A percentile compares a stretch with the other conserved stretches of the same genome.
phyloP scores from a whole-genome alignment of 2,329 filamentous ascomycete species.

The Stemphylium beticola region DNA sequence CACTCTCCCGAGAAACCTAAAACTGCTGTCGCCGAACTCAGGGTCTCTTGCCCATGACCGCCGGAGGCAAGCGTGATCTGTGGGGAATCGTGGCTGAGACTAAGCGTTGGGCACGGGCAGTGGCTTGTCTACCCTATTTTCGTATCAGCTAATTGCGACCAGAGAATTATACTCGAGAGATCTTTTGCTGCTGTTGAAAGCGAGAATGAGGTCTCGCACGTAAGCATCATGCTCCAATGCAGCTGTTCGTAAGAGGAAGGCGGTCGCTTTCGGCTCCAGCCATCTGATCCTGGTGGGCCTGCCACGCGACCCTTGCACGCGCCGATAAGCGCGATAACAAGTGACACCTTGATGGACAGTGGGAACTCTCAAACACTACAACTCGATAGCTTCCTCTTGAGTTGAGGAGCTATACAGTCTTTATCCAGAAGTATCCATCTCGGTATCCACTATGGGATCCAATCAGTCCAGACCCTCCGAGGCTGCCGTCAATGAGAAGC shows the following conservation, averaged over 20 bases:
- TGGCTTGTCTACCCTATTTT: not conserved
- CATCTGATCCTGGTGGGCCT: slow-evolving; percentile 17
- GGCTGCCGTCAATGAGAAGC: slow-evolving; percentile 47
- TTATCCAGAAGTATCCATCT: not conserved
- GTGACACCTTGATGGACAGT: slow-evolving; percentile 21
- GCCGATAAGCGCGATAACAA: slow-evolving; percentile 29
- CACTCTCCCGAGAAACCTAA: slow-evolving; percentile 1
- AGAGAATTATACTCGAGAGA: not conserved
- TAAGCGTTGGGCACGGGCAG: not conserved
- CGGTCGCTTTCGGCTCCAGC: not conserved
- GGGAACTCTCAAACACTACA: slow-evolving; percentile 6
- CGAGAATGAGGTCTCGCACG: not conserved
- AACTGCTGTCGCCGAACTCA: slow-evolving; percentile 4
- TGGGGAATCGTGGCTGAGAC: not conserved
- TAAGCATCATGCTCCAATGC: not conserved
- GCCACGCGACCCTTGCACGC: slow-evolving; percentile 28
- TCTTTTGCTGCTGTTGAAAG: not conserved
- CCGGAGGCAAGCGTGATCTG: not conserved
- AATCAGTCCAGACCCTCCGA: slow-evolving; percentile 45
- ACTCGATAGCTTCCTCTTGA: slow-evolving; percentile 1
- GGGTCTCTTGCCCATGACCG: slow-evolving; percentile 1
- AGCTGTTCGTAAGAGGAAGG: not conserved
- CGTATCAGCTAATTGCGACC: not conserved
- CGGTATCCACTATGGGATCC: slow-evolving; percentile 38
- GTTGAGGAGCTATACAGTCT: not conserved